Evolutionary conservation across 2,329 filamentous ascomycete species (phyloP), one percentile per base, ranked within the genome.

Genomic region (Graphiopsis chlorocephala): DNA sequence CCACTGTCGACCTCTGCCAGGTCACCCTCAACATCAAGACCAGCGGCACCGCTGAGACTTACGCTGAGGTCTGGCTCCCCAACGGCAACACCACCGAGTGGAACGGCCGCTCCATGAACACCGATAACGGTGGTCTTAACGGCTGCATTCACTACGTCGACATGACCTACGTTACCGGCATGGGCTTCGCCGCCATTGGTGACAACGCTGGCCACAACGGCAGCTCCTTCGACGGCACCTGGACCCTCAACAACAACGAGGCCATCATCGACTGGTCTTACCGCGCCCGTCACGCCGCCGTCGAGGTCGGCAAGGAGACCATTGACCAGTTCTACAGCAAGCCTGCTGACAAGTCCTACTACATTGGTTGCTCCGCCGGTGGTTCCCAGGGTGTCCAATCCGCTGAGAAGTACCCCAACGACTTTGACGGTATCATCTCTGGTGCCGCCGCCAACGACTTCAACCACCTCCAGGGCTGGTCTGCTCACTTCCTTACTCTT

Each of bases 351-450:
- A 79, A 82, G 65, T 78, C 78, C 23, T 83, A 83, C 72, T 83
- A 79, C 68, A 69, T 81, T 10, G 80, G 80, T 25, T 83, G 81
- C 71, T 82, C 80, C 1, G 78, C 78, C n/a, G 81, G 81, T 65
- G 81, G 81, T 23, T 75, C 78, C n/a, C 80, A 83, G 68, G 81
- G 81, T 38, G 72, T 82, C 63, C 81, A 81, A 66, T 78, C 78
- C 2, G 75, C 78, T 4, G 77, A 82, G 64, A 72, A 77, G 53
- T 83, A 76, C 66, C 81, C 81, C 0, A 71, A 78, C 15, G 81
- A 83, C 67, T 83, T 83, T 60, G 81, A 83, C 64, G 81, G 81
- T 42, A 79, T 83, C 59, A 76, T 83, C 26, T 76, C 78, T 64
- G 80, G 78, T 20, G 76, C 80, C 52, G 75, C 81, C 23, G 79